Conservation (phyloP, 225 moss, liverwort and hornwort genomes). For the Thuidium tamariscinum region DNA sequence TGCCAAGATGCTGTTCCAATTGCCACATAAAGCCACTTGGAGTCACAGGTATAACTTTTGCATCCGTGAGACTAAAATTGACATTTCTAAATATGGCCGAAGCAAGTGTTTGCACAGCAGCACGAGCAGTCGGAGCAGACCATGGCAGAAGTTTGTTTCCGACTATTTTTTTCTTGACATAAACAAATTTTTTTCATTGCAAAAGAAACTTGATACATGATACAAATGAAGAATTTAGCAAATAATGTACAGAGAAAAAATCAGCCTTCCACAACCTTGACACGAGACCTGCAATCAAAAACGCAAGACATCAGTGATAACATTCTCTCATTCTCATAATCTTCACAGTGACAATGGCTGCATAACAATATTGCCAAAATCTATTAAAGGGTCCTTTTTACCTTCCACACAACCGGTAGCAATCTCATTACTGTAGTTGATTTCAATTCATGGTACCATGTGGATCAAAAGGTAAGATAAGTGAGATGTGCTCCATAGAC, state of each 20-base stretch:
- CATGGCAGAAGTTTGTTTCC: not conserved
- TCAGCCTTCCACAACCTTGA: constrained; percentile 69
- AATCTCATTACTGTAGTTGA: not conserved
- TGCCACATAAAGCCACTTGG: not conserved
- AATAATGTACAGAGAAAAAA: not conserved
- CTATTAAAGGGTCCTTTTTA: not conserved
- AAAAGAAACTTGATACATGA: not conserved
- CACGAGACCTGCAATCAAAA: constrained; percentile 47
- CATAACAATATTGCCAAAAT: not conserved
- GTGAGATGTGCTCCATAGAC: not conserved
- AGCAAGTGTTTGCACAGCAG: not conserved
- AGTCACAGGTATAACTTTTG: not conserved
- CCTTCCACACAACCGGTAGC: not conserved
- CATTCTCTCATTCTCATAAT: not conserved
- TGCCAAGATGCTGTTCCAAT: not conserved
- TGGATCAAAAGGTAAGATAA: not conserved
- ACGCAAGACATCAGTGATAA: not conserved
- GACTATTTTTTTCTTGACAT: not conserved
- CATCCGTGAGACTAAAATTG: not conserved
- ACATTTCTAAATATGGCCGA: not conserved
- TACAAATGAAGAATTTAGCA: not conserved
- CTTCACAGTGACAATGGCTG: not conserved
- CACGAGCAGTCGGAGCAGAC: not conserved
- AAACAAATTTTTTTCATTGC: not conserved
- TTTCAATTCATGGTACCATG: not conserved